Base-by-base conservation (phyloP, 371 early-diverging fungal genomes). In the Mucor mucedo region DNA sequence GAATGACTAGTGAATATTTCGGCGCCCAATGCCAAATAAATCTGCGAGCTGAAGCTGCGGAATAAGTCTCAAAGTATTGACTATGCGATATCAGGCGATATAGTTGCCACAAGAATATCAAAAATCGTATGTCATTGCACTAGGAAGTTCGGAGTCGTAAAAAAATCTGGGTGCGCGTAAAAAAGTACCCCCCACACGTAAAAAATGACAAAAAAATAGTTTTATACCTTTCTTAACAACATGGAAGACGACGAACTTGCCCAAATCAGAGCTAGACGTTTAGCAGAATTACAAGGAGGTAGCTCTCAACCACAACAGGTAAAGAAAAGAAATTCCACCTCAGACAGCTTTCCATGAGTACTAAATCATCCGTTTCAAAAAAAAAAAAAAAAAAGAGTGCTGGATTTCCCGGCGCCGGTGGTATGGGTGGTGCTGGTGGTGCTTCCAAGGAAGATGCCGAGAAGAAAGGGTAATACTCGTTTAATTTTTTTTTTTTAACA, bases 241-340 rank as follows among this genome's bases (percentile, higher is more conserved):
- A 92, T 93, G 93, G 93, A 89, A 60, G 93, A 92, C 87, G 86
- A 88, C 66, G 95, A 95, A 76, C 87, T 95, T 55, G 84, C 86
- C 66, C 89, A 89, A 29, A 93, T 95, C 69, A 84, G 94, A 65
- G 92, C 91, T 40, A 86, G 87, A 73, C 87, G 94, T 55, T 73
- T 91, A 80, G 88, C 88, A 28, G 88, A 89, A 68, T 70, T 90
- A 58, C 84, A 86, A 69, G 82, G 79, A 52, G 42, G 62, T 14
- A 63, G 63, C 3, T 67, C 11, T 52, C 49, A 45, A 33, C 55
- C 33, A 39, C 56, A 44, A 28, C 60, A 63, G 63, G 64, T 64
- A 64, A 50, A 35, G 21, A 45, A 35, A 16, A 1, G 21, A 21
- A 21, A 21, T 21, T 21, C 21, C 21, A 21, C 21, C 0, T 21